Percentiles rank a stretch among this genome's conserved stretches.
phyloP scores from a whole-genome alignment of 2,329 filamentous ascomycete species.

The Plenodomus tracheiphilus region DNA sequence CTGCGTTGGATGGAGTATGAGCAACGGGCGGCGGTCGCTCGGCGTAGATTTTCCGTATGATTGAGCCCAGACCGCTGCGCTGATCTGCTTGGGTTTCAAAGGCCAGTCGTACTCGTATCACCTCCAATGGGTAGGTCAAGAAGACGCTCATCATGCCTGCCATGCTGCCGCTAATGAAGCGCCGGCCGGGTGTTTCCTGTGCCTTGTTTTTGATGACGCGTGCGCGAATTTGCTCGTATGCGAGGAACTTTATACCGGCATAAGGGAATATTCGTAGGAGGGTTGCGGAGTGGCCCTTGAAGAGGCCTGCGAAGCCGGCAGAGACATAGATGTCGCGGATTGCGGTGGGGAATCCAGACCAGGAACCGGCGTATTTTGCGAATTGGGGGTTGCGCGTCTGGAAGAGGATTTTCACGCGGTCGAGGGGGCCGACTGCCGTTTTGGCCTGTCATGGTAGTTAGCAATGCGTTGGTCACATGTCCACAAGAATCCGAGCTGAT shows the following conservation, averaged over 20 bases:
- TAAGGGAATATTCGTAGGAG: constrained; percentile 95
- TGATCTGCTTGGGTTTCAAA: constrained; percentile 85
- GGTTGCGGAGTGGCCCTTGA: constrained; percentile 92
- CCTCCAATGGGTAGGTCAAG: constrained; percentile 92
- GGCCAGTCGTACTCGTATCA: constrained; percentile 87
- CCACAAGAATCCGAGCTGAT: too few species aligned
- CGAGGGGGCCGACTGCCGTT: constrained; percentile 91
- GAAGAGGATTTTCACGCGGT: constrained; percentile 98
- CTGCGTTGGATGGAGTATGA: constrained; percentile 40
- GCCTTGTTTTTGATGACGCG: constrained; percentile 70
- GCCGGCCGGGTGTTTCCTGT: constrained; percentile 78
- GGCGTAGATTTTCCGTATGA: constrained; percentile 84
- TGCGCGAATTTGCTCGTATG: constrained; percentile 92
- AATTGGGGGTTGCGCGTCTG: constrained; percentile 94
- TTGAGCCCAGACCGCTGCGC: constrained; percentile 70
- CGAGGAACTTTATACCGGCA: constrained; percentile 95
- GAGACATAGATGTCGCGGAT: constrained; percentile 79
- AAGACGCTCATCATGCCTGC: constrained; percentile 91
- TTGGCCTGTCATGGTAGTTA: constrained; percentile 68
- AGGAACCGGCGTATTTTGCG: constrained; percentile 87
- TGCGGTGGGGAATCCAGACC: constrained; percentile 79
- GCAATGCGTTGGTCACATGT: too few species aligned
- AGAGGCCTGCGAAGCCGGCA: constrained; percentile 77
- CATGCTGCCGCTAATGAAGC: constrained; percentile 72
- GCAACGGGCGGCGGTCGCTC: constrained; percentile 59